Evolutionary conservation across 73 alveolate genomes (phyloP).

Genomic region (Effrenium voratum): DNA sequence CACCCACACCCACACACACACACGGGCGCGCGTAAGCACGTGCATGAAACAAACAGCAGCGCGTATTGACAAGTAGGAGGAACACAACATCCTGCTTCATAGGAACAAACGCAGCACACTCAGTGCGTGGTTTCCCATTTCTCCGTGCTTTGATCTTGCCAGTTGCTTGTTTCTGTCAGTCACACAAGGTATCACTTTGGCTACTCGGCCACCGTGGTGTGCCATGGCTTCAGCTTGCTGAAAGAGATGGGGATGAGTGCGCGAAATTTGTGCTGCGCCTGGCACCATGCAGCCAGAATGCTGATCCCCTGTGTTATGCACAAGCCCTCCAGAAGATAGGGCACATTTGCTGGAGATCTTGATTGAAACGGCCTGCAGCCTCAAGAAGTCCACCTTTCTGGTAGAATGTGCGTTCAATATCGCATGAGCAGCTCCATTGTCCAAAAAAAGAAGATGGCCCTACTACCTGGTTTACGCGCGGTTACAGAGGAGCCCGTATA

Average conservation of each 20-base stretch:
- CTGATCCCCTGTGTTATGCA: neutral
- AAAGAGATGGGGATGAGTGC: neutral
- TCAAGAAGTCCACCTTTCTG: neutral
- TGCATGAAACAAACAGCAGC: no score
- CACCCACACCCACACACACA: no score
- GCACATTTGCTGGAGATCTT: neutral
- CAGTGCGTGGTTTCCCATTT: neutral
- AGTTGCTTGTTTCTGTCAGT: conserved; percentile 97
- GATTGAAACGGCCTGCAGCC: neutral
- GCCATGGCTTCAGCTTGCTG: conserved; percentile 94
- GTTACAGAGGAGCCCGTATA: neutral
- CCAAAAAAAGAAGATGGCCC: no score
- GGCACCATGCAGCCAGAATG: neutral
- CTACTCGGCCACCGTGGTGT: conserved; percentile 96
- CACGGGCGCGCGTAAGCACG: no score
- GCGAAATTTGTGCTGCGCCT: neutral
- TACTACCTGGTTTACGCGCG: neutral
- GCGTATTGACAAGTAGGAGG: neutral
- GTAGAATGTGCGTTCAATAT: neutral
- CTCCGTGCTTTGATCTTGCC: neutral
- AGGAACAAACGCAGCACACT: neutral
- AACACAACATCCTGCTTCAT: neutral
- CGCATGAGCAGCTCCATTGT: no score
- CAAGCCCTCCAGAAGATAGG: neutral
- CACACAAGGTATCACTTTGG: conserved; percentile 97